Conservation (phyloP, 192 early-diverging fungal species). For the Coemansia sp. region DNA sequence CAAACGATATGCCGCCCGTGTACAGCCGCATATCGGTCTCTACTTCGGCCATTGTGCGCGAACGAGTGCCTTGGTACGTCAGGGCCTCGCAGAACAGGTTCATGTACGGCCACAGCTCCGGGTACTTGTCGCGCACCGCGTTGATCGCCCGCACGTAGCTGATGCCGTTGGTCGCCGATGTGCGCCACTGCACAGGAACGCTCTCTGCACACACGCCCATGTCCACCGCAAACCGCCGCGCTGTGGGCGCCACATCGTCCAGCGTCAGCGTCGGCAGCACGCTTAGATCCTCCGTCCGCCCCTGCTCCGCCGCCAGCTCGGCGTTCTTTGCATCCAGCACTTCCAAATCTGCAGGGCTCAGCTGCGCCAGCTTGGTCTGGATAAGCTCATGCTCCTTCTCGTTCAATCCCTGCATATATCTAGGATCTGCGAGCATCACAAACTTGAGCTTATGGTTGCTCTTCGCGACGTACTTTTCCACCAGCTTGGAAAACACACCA, state of each 20-base stretch:
- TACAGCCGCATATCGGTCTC: slow-evolving; percentile 82
- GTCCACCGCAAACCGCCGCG: slow-evolving; percentile 59
- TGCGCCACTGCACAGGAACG: slow-evolving; percentile 70
- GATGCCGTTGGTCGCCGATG: slow-evolving; percentile 84
- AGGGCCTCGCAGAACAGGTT: slow-evolving; percentile 74
- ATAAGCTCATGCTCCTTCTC: slow-evolving; percentile 69
- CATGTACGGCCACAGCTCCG: slow-evolving; percentile 68
- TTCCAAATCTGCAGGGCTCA: slow-evolving; percentile 65
- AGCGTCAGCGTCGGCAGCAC: slow-evolving; percentile 83
- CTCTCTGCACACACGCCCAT: slow-evolving; percentile 51
- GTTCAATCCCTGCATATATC: slow-evolving; percentile 61
- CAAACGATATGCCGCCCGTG: slow-evolving; percentile 82
- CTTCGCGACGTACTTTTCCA: slow-evolving; percentile 75
- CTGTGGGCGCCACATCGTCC: slow-evolving; percentile 64
- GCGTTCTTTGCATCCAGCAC: slow-evolving; percentile 67
- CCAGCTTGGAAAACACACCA: slow-evolving; percentile 71
- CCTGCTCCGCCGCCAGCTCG: slow-evolving; percentile 68
- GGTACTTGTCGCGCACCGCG: slow-evolving; percentile 61
- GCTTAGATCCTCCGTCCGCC: slow-evolving; percentile 70
- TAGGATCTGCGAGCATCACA: slow-evolving; percentile 76
- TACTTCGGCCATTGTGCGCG: slow-evolving; percentile 72
- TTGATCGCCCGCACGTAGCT: slow-evolving; percentile 82
- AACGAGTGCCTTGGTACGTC: slow-evolving; percentile 64
- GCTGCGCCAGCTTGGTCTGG: slow-evolving; percentile 56
- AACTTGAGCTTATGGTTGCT: slow-evolving; percentile 79